Base-by-base conservation (phyloP, 345 rosid species). In the Ceriops zippeliana region DNA sequence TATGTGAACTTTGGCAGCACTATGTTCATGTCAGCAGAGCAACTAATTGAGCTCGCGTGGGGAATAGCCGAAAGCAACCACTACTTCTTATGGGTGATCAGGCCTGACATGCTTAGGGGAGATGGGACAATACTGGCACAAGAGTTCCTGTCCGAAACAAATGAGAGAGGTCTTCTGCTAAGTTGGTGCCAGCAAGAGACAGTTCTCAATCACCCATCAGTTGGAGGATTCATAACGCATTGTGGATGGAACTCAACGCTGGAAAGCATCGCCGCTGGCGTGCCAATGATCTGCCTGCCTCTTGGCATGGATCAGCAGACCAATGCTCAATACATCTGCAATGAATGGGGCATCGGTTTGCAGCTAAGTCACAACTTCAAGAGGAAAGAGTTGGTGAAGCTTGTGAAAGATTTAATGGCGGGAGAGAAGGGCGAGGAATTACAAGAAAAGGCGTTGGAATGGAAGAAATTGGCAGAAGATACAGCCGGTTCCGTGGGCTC, bases 1-100 rank as follows among this genome's bases (percentile, higher is more conserved):
- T 71, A 71, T 6, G 72, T 71, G 3, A 75, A 66, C 35, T 70
- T 75, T 24, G 79, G 79, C 0, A 75, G 71, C 34, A 31, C 65
- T 34, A 30, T 69, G 1, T 24, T 32, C 24, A 6, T 34, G 61
- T 27, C 79, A 56, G 35, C 35, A 60, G 3, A 62, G 19, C 65
- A 5, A 16, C 65, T 62, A 3, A 5, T 32, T 16, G 79, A 76
- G 10, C 67, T 71, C 17, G 72, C 58, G 17, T 49, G 32, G 79
- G 76, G 76, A 61, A 26, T 66, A 16, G 72, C 65, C 6, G 32
- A 71, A 38, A 76, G 60, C 37, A 58, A 58, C 6, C 31, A 61
- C 6, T 35, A 37, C 1, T 69, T 75, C 49, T 26, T 63, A 32
- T 75, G 78, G 78, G 51, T 62, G 52, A 69, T 75, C 10, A 63